Percentiles rank a stretch among this genome's conserved stretches.
Evolutionary conservation across 2,329 filamentous ascomycete genomes (phyloP).

Genomic region (Aureobasidium lini): DNA sequence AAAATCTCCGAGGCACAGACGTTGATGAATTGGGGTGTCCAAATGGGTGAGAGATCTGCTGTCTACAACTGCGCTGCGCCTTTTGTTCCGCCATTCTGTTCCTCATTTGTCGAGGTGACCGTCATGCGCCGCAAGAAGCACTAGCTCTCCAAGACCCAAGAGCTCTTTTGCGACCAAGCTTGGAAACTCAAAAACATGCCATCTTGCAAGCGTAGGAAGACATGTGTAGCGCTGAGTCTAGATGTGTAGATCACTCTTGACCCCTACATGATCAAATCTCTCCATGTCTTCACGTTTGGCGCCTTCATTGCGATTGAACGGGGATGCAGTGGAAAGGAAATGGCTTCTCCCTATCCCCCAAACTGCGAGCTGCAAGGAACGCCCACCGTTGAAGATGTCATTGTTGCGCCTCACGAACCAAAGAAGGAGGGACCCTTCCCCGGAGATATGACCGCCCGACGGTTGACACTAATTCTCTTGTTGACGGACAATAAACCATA

Average conservation of each 20-base stretch:
- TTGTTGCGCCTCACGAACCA: no score
- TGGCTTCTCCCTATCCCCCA: no score
- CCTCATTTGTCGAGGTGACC: background rate
- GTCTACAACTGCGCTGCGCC: background rate
- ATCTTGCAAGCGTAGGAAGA: background rate
- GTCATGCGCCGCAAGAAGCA: background rate
- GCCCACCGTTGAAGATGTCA: no score
- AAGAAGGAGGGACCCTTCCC: no score
- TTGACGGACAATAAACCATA: background rate
- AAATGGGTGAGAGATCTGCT: background rate
- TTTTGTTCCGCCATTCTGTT: background rate
- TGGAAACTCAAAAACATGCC: background rate
- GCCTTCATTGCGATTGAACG: background rate
- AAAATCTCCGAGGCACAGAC: background rate
- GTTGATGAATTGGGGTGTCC: background rate
- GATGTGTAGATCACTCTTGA: background rate
- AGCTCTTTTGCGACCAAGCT: background rate
- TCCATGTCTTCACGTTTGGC: background rate
- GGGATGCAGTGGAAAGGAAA: background rate
- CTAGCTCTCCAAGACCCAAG: background rate
- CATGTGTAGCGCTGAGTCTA: slow-evolving; percentile 6
- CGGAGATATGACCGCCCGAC: background rate
- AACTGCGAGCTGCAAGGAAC: no score
- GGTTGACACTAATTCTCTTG: background rate
- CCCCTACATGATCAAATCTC: background rate